phyloP scores from a whole-genome alignment of 2,329 filamentous ascomycete genomes.

The Aspergillus niger region DNA sequence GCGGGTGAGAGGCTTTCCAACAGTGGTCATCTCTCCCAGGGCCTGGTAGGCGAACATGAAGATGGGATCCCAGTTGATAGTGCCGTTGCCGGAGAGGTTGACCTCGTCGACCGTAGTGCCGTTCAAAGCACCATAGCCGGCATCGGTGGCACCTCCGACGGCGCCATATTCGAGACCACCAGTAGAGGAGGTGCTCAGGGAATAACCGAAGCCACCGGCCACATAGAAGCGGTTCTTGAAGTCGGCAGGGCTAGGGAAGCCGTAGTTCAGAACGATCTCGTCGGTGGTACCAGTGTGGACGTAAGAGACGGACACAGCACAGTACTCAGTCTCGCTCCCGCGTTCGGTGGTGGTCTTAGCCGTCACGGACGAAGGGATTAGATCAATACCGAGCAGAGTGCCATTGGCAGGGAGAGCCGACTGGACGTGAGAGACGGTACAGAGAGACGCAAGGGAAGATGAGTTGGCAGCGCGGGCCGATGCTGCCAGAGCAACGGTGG shows the following conservation, averaged over 20 bases:
- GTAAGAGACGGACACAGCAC: constrained; percentile 48
- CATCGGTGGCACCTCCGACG: constrained; percentile 45
- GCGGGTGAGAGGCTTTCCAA: constrained; percentile 49
- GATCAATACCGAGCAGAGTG: constrained; percentile 42
- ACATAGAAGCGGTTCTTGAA: constrained; percentile 51
- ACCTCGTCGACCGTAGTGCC: constrained; percentile 37
- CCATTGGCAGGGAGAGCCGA: constrained; percentile 47
- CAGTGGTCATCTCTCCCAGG: constrained; percentile 52
- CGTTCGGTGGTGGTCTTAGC: constrained; percentile 39
- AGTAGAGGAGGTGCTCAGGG: constrained; percentile 37
- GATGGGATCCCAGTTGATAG: constrained; percentile 35
- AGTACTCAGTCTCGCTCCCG: constrained; percentile 35
- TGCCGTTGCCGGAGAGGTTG: constrained; percentile 50
- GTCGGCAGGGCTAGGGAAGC: constrained; percentile 35
- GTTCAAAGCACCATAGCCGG: constrained; percentile 47
- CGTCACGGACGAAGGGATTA: constrained; percentile 46
- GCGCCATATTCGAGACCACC: constrained; percentile 49
- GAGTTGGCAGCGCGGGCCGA: not conserved
- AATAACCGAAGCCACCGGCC: constrained; percentile 48
- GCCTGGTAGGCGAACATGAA: constrained; percentile 49
- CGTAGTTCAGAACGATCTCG: constrained; percentile 38
- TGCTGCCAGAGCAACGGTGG: constrained; percentile 6
- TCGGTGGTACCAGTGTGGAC: constrained; percentile 46
- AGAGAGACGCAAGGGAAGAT: constrained; percentile 39
- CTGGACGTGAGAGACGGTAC: constrained; percentile 46